phyloP scores from a whole-genome alignment of 2,329 filamentous ascomycete genomes.

The Cadophora sp. region DNA sequence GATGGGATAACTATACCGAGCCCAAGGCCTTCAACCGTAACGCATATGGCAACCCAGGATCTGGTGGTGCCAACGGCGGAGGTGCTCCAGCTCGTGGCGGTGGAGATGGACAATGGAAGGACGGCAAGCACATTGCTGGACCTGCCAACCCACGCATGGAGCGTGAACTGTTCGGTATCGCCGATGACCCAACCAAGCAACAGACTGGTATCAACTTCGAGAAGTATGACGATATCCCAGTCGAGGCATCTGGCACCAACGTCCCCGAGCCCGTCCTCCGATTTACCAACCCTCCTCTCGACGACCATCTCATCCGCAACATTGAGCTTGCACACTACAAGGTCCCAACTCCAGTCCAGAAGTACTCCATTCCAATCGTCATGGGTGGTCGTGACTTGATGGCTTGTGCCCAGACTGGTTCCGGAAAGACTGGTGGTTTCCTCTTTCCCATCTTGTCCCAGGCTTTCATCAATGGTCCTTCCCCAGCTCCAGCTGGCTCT shows the following conservation, averaged over 20 bases:
- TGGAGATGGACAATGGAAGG: conserved; percentile 94
- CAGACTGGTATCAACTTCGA: conserved; percentile 99
- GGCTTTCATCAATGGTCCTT: conserved; percentile 89
- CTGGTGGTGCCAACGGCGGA: conserved; percentile 51
- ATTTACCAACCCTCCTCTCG: conserved; percentile 94
- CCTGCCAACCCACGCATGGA: conserved; percentile 88
- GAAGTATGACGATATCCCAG: conserved; percentile 99
- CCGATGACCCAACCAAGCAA: conserved; percentile 93
- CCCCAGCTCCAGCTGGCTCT: conserved; percentile 66
- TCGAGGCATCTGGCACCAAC: conserved; percentile 92
- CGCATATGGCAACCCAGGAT: conserved; percentile 56
- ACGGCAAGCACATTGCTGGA: conserved; percentile 94
- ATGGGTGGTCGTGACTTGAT: conserved; percentile 98
- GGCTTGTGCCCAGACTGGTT: conserved; percentile 99
- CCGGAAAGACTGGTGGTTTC: conserved; percentile 99
- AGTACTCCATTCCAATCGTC: conserved; percentile 99
- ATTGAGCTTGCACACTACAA: conserved; percentile 95
- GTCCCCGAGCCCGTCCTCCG: conserved; percentile 89
- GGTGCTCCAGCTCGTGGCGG: conserved; percentile 71
- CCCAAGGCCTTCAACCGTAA: conserved; percentile 57
- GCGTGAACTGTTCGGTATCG: conserved; percentile 91
- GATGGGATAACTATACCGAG: conserved; percentile 44
- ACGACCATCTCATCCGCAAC: conserved; percentile 91
- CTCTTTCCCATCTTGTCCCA: conserved; percentile 99
- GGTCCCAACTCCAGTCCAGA: conserved; percentile 95